phyloP scores from a whole-genome alignment of 768 basidiomycete species.

The Botryobasidium botryosum region DNA sequence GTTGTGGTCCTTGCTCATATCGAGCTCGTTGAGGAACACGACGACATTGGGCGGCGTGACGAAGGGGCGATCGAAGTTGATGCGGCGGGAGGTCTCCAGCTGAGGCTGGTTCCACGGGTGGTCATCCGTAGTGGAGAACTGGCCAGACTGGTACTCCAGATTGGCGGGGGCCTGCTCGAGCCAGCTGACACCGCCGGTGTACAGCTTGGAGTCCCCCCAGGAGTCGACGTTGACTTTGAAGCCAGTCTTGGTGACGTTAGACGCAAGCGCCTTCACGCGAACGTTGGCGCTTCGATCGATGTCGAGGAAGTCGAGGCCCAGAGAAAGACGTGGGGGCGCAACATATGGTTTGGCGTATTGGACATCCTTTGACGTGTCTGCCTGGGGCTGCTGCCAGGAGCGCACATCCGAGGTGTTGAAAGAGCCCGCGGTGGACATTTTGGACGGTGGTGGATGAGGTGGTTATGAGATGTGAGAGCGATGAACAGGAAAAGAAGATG shows the following conservation, averaged over 20 bases:
- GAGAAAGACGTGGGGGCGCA: conserved; percentile 2
- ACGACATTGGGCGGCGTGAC: conserved; percentile 8
- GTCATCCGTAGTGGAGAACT: conserved; percentile 7
- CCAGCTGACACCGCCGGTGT: not conserved
- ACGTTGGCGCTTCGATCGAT: not conserved
- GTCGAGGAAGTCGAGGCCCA: conserved; percentile 4
- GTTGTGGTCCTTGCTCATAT: not conserved
- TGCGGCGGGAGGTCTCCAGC: conserved; percentile 3
- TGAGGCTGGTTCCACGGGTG: conserved; percentile 8
- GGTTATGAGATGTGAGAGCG: no score
- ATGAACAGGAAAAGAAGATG: no score
- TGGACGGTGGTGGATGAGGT: no score
- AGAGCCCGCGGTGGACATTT: not conserved
- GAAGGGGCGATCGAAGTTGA: conserved; percentile 6
- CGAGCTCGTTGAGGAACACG: conserved; percentile 1
- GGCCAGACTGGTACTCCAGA: conserved; percentile 3
- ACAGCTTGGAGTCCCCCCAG: conserved; percentile 2
- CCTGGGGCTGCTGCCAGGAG: conserved; percentile 1
- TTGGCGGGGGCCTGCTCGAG: not conserved
- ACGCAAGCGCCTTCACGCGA: not conserved
- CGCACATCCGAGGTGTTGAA: conserved; percentile 6
- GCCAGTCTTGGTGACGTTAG: not conserved
- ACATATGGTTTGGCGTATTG: not conserved
- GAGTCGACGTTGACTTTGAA: not conserved
- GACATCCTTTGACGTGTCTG: not conserved